Percentiles rank a stretch among this genome's conserved stretches.
Conservation (phyloP, 768 basidiomycete genomes). For the Lactarius hatsudake region DNA sequence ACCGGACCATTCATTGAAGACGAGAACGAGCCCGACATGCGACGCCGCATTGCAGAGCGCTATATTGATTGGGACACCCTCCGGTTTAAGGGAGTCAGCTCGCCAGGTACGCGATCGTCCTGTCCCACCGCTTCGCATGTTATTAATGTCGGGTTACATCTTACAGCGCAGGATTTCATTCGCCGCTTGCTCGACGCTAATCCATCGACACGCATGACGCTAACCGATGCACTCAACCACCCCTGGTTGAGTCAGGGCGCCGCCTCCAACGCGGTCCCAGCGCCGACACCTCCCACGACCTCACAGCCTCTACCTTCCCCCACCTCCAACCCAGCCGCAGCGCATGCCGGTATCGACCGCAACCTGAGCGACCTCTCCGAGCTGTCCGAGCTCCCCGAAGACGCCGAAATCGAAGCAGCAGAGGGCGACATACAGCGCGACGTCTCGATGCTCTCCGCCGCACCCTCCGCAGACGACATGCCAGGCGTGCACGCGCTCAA, state of each 20-base stretch:
- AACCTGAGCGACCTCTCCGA: slow-evolving; percentile 15
- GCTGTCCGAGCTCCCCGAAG: slow-evolving; percentile 15
- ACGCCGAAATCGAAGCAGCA: background rate
- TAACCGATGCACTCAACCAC: slow-evolving; percentile 65
- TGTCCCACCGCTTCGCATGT: background rate
- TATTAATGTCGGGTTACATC: slow-evolving; percentile 38
- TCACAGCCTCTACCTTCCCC: background rate
- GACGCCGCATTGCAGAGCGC: slow-evolving; percentile 22
- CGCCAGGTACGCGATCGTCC: slow-evolving; percentile 43
- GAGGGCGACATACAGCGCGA: background rate
- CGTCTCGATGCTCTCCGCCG: slow-evolving; percentile 23
- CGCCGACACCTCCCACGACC: slow-evolving; percentile 1
- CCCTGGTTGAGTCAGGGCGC: slow-evolving; percentile 57
- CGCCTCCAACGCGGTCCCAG: background rate
- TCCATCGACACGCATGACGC: slow-evolving; percentile 66
- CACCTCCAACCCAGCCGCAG: background rate
- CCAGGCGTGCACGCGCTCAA: slow-evolving; percentile 14
- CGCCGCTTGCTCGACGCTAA: slow-evolving; percentile 58
- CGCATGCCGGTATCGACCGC: background rate
- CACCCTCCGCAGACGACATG: slow-evolving; percentile 12
- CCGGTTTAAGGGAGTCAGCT: slow-evolving; percentile 29
- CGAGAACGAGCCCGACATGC: slow-evolving; percentile 1
- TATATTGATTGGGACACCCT: slow-evolving; percentile 21
- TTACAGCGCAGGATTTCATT: slow-evolving; percentile 65
- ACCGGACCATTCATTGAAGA: slow-evolving; percentile 19